Evolutionary conservation across 1,284 basidiomycete species (phyloP), one percentile per base, ranked within the genome.

Genomic region (Earliella scabrosa): DNA sequence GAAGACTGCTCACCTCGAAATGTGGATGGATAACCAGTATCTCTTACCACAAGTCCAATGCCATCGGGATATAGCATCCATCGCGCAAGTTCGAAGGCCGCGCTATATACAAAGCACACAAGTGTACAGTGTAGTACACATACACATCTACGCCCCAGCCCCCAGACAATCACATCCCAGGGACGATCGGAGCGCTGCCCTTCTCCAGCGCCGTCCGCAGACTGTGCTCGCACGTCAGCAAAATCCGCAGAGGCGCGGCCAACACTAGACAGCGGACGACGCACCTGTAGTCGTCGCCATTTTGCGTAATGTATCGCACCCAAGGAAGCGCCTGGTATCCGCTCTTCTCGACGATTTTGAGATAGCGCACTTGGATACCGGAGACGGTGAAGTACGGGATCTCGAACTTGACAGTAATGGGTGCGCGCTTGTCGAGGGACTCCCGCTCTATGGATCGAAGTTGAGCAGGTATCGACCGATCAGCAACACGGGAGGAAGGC

Each of bases 261-360:
- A 20, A n/a, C 45, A 6, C 10, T 1, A 23, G 49, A 38, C 50
- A 16, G 10, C 38, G 26, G 53, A 38, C 57, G 56, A 58, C 77
- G 6, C 52, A 90, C 90, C 90, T 93, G 70, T 98, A 97, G 72
- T 98, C 96, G 71, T 98, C 96, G 18, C 96, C 96, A 65, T 97
- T 95, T 76, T 97, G 92, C 3, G 93, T 96, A 66, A 97, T 96
- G 73, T 96, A 97, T 59, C 92, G 78, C 55, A 95, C 93, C 92
- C 92, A 95, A 3, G 92, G 94, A 56, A 96, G 74, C 0, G 95
- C 94, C 73, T 97, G 93, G 72, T 96, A 97, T 18, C 95, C 97
- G 55, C 92, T 95, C 82, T 99, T 98, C 75, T 99, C 97, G 1
- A 98, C 95, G 52, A 99, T 96, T 77, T 99, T 99, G 63, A 95